Conservation (phyloP, 106 monocot species). For the Vanilla planifolia region DNA sequence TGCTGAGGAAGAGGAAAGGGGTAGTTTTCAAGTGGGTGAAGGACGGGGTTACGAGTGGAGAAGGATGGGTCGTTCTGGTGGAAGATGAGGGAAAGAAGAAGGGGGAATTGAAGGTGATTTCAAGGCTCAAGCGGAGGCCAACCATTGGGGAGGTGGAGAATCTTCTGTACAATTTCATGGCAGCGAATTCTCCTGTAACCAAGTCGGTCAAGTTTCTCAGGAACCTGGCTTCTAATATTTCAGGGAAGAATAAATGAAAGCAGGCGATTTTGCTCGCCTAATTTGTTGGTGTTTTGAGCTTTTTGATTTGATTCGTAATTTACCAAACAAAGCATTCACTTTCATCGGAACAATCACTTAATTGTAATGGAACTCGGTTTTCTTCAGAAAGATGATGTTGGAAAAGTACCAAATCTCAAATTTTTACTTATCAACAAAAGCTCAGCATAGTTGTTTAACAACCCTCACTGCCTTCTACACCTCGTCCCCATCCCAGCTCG, state of each 20-base stretch:
- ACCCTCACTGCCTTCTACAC: too few relatives aligned
- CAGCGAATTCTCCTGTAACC: conserved; percentile 83
- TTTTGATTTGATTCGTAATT: too few relatives aligned
- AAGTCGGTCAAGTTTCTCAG: conserved; percentile 75
- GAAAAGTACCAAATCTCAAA: too few relatives aligned
- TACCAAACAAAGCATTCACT: too few relatives aligned
- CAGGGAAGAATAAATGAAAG: too few relatives aligned
- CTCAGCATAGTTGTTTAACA: too few relatives aligned
- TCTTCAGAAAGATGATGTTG: too few relatives aligned
- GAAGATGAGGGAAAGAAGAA: conserved; percentile 44
- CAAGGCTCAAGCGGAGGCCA: conserved; percentile 70
- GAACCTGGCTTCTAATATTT: conserved; percentile 61
- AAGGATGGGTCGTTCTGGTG: conserved; percentile 66
- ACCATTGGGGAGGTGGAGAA: conserved; percentile 79
- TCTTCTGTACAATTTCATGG: conserved; percentile 86
- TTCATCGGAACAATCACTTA: too few relatives aligned
- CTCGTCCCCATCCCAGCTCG: conserved; percentile 56
- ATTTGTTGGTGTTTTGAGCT: too few relatives aligned
- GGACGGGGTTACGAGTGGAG: conserved; percentile 59
- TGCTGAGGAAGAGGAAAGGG: conserved; percentile 67
- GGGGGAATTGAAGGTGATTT: conserved; percentile 60
- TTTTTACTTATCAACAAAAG: too few relatives aligned
- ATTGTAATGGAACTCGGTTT: too few relatives aligned
- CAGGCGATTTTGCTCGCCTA: too few relatives aligned
- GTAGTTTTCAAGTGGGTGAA: conserved; percentile 55